Percentiles rank a stretch among this genome's conserved stretches.
These are phyloP conservation scores for Yarrowia sp. DNA, from an alignment of 805 yeast genomes.

Conservation along the genomic window DNA sequence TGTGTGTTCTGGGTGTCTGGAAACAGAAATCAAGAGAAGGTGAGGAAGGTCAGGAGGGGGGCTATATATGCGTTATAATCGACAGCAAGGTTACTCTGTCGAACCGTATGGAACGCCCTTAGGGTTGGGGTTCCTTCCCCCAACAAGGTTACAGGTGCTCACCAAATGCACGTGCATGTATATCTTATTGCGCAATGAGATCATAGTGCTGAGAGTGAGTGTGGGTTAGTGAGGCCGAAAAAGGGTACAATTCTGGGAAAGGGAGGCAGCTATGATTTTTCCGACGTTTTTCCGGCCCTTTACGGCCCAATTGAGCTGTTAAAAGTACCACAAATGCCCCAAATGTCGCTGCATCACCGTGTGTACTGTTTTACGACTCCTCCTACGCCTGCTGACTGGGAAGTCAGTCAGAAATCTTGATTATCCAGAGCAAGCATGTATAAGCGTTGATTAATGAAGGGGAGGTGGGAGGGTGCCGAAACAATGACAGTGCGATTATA, in stretches of 20 bases:
- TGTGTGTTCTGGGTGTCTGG: not conserved
- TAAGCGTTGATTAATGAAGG: not conserved
- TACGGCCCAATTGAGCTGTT: not conserved
- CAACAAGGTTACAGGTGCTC: constrained; percentile 20
- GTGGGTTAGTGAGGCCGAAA: too few relatives aligned
- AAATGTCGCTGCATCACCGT: not conserved
- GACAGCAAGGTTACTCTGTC: constrained; percentile 37
- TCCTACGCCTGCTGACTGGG: not conserved
- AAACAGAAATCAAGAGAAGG: constrained; percentile 2
- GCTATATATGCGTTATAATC: constrained; percentile 32
- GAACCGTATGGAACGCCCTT: constrained; percentile 36
- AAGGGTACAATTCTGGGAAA: too few relatives aligned
- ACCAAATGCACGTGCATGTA: constrained; percentile 32
- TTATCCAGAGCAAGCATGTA: not conserved
- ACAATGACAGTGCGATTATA: too few relatives aligned
- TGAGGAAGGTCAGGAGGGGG: not conserved
- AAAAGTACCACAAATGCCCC: not conserved
- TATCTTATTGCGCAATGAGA: constrained; percentile 31
- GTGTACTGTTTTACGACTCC: too few relatives aligned
- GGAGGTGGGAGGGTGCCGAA: too few relatives aligned
- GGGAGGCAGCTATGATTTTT: not conserved
- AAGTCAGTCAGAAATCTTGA: not conserved
- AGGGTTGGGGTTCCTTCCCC: constrained; percentile 23
- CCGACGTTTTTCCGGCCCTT: not conserved
- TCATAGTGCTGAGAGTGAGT: constrained; percentile 14